Conservation (phyloP, 1,284 basidiomycete species). For the Trichosporon sp. region DNA sequence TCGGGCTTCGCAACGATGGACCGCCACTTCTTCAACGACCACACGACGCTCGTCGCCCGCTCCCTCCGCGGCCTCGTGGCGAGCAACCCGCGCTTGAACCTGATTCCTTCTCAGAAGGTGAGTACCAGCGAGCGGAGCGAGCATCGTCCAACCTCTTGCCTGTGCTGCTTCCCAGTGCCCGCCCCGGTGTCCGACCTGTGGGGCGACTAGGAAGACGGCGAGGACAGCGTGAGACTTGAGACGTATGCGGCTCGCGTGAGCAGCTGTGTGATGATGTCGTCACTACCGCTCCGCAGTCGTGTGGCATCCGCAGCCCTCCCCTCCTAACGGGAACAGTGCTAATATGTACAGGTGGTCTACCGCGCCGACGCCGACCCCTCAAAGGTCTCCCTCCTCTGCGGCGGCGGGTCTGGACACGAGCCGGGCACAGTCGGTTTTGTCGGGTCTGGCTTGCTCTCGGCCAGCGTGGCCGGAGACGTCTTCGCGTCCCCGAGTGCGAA, state of each 20-base stretch:
- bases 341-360: slow-evolving; percentile 46
- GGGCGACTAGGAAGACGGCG: too few species aligned
- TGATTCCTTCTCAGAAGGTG: slow-evolving; percentile 53
- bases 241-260: too few species aligned
- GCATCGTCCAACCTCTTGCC: background rate
- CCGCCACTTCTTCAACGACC: slow-evolving; percentile 57
- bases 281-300: too few species aligned
- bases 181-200: too few species aligned
- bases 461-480: slow-evolving; percentile 59
- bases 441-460: slow-evolving; percentile 57
- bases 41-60: slow-evolving; percentile 53
- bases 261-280: too few species aligned
- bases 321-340: background rate
- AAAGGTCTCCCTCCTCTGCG: slow-evolving; percentile 59
- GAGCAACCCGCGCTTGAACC: slow-evolving; percentile 50
- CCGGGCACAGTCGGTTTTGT: slow-evolving; percentile 55
- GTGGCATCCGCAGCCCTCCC: too few species aligned
- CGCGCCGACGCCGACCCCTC: slow-evolving; percentile 52
- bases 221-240: too few species aligned
- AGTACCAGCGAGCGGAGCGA: slow-evolving; percentile 3
- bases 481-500: slow-evolving; percentile 61
- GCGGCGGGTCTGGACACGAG: slow-evolving; percentile 60
- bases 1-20: slow-evolving; percentile 39
- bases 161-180: too few species aligned
- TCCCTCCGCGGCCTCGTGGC: slow-evolving; percentile 56